Base-by-base conservation (phyloP, 2,329 filamentous ascomycete genomes). In the Diaporthe capsici region DNA sequence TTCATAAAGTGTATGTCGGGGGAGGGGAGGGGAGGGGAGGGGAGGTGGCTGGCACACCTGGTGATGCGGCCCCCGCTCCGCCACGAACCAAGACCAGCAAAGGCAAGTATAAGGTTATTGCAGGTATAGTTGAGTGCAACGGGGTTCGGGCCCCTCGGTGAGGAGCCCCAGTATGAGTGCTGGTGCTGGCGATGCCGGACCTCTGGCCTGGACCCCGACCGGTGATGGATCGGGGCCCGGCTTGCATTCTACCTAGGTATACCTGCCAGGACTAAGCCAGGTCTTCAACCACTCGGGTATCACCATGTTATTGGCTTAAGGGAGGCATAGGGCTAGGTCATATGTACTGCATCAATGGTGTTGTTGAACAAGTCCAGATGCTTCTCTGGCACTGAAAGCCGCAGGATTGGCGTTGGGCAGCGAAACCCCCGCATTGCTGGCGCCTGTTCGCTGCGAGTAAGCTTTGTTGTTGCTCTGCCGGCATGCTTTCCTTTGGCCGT, bases 361-460 rank as follows among this genome's bases (percentile, higher is more conserved):
- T n/a, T 25, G 39, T 31, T 58, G 28, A 34, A 44, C 37, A 44
- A 17, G 4, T 17, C 2, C 9, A 42, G 25, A 25, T 25, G n/a
- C 39, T 4, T 31, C 8, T 20, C 25, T 20, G 8, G 13, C 22
- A 25, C 25, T 37, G 37, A 10, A 9, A 22, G 25, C n/a, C n/a
- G 4, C 28, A 39, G 20, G 25, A n/a, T 37, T 44, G 20, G 57
- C 37, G 39, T 68, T 68, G 47, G 63, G 63, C 63, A 37, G 44
- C 63, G 1, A n/a, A 17, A 39, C 22, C 63, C 63, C 63, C 63
- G 47, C 63, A 68, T 10, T 37, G 20, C 63, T 67, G 63, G 63
- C 28, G 42, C 42, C 13, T 9, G 42, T 9, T 49, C 25, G 17
- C 15, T 65, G 28, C 3, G 25, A 39, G 55, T 51, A 67, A 67